These are phyloP conservation scores for Lactarius sp. DNA, from an alignment of 768 basidiomycete species.

Conservation along the genomic window DNA sequence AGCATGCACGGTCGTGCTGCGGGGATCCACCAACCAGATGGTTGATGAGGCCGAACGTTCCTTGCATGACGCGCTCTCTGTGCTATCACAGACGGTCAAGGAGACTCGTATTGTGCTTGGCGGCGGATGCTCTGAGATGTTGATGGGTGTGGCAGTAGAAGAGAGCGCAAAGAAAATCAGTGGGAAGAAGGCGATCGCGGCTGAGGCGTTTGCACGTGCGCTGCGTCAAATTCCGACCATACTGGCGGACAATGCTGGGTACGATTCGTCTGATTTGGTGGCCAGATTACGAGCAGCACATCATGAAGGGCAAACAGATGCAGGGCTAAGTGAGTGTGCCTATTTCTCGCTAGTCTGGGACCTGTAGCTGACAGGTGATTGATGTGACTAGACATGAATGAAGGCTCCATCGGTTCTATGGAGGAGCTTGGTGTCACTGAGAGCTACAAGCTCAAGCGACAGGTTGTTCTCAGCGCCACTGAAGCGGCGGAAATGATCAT, in stretches of 20 bases:
- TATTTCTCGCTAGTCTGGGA: constrained; percentile 1
- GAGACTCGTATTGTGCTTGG: constrained; percentile 93
- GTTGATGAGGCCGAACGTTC: constrained; percentile 98
- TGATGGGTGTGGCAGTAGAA: constrained; percentile 94
- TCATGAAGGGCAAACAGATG: constrained; percentile 80
- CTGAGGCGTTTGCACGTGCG: constrained; percentile 86
- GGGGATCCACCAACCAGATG: constrained; percentile 98
- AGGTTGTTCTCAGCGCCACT: constrained; percentile 89
- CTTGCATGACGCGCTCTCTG: constrained; percentile 94
- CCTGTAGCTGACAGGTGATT: not conserved
- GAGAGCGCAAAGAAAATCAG: constrained; percentile 77
- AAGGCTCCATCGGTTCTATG: constrained; percentile 86
- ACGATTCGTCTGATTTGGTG: constrained; percentile 95
- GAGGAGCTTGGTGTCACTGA: constrained; percentile 83
- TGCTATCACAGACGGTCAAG: constrained; percentile 95
- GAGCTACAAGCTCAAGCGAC: constrained; percentile 94
- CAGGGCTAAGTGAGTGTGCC: constrained; percentile 71
- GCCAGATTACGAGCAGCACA: constrained; percentile 87
- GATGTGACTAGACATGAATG: constrained; percentile 69
- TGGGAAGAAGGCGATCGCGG: constrained; percentile 95
- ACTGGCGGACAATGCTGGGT: constrained; percentile 95
- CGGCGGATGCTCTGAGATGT: constrained; percentile 97
- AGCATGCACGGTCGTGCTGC: constrained; percentile 96
- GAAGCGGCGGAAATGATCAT: constrained; percentile 99
- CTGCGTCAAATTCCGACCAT: constrained; percentile 94